A percentile compares a stretch with the other conserved stretches of the same genome.
Conservation (phyloP, 2,329 filamentous ascomycete genomes). For the Madurella mycetomatis region DNA sequence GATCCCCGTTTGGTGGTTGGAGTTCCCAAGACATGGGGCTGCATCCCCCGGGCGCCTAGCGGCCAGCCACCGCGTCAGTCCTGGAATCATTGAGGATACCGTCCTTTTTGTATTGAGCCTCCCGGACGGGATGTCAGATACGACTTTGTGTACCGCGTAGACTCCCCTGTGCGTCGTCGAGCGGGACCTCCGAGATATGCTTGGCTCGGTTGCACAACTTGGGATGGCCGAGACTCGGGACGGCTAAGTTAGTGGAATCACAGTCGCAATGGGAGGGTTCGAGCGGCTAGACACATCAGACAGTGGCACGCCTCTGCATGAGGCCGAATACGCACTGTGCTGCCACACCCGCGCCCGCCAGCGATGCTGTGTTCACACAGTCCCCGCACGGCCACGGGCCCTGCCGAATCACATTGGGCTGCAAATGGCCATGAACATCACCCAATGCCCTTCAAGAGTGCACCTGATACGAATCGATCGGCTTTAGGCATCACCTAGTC, state of each 20-base stretch:
- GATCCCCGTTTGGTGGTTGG: not conserved
- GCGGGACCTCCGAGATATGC: not conserved
- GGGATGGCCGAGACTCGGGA: not conserved
- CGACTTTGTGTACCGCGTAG: not conserved
- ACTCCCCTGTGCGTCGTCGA: not conserved
- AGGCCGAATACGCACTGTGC: not conserved
- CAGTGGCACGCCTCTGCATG: not conserved
- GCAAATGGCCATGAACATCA: slow-evolving; percentile 15
- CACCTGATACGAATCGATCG: not conserved
- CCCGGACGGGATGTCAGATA: too few species aligned
- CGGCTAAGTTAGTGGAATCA: not conserved
- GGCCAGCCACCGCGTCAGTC: not conserved
- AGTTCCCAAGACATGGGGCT: not conserved
- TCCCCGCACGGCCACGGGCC: slow-evolving; percentile 7
- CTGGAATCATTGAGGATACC: not conserved
- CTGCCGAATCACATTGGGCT: slow-evolving; percentile 14
- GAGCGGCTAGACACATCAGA: not conserved
- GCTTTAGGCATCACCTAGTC: slow-evolving; percentile 8
- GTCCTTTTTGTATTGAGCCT: too few species aligned
- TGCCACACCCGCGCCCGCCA: not conserved
- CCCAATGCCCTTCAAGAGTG: slow-evolving; percentile 8
- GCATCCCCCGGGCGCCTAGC: not conserved
- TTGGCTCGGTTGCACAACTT: not conserved
- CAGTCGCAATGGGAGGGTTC: not conserved
- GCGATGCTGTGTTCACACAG: slow-evolving; percentile 2